Percentiles rank a stretch among this genome's conserved stretches.
Evolutionary conservation across 257 asterid species (phyloP).

Genomic region (Lithospermum erythrorhizon): DNA sequence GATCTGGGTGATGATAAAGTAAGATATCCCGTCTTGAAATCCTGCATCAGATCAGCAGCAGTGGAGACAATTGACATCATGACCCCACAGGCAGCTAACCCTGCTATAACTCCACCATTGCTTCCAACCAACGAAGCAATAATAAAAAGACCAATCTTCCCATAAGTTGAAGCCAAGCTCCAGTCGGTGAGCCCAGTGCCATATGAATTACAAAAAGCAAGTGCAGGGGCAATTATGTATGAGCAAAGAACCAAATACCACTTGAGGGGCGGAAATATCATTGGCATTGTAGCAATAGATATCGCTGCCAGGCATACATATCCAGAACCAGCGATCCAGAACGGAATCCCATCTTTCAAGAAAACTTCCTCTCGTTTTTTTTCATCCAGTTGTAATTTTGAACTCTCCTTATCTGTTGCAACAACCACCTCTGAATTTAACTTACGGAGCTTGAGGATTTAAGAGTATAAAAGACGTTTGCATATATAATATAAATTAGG

Average conservation of each 20-base stretch:
- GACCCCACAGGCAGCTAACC: slow-evolving; percentile 89
- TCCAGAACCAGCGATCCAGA: slow-evolving; percentile 87
- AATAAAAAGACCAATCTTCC: slow-evolving; percentile 82
- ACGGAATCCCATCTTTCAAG: slow-evolving; percentile 67
- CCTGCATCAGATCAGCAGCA: slow-evolving; percentile 96
- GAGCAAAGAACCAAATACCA: slow-evolving; percentile 92
- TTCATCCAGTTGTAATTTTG: slow-evolving; percentile 41
- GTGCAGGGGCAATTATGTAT: slow-evolving; percentile 86
- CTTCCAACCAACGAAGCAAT: slow-evolving; percentile 78
- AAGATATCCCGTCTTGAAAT: slow-evolving; percentile 80
- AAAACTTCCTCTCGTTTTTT: slow-evolving; percentile 61
- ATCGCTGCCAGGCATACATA: slow-evolving; percentile 79
- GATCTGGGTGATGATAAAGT: slow-evolving; percentile 86
- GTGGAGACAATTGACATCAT: slow-evolving; percentile 96
- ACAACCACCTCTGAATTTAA: slow-evolving; percentile 2
- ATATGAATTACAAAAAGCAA: slow-evolving; percentile 93
- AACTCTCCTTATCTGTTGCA: slow-evolving; percentile 35
- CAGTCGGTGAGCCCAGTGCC: slow-evolving; percentile 95
- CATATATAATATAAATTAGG: not conserved
- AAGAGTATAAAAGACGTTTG: not conserved
- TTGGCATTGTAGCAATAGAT: slow-evolving; percentile 65
- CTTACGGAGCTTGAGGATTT: too few species aligned
- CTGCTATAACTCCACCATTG: slow-evolving; percentile 81
- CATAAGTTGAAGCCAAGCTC: slow-evolving; percentile 85
- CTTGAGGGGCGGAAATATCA: slow-evolving; percentile 82